A percentile compares a stretch with the other conserved stretches of the same genome.
Evolutionary conservation across 768 basidiomycete species (phyloP).

Genomic region (Rhodosporidiobolus odoratus): DNA sequence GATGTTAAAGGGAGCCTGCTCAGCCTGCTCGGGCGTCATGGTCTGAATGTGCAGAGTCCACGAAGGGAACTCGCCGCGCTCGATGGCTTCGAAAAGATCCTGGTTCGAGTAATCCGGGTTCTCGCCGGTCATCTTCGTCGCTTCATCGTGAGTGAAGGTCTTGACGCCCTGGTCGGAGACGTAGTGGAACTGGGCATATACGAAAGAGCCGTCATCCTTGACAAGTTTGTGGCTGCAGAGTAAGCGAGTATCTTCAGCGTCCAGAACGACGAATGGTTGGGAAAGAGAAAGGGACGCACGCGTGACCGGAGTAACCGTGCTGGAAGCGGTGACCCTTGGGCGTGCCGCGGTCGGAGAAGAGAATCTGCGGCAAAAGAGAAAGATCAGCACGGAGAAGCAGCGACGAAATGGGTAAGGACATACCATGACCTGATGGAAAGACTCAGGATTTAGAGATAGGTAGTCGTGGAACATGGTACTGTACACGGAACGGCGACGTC

Average conservation of each 20-base stretch:
- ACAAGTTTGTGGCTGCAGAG: not conserved
- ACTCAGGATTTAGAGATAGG: slow-evolving; percentile 47
- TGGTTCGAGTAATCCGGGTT: slow-evolving; percentile 50
- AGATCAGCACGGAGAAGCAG: not conserved
- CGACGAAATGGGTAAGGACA: not conserved
- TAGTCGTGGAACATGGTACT: slow-evolving; percentile 58
- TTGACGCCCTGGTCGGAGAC: slow-evolving; percentile 48
- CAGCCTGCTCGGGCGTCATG: slow-evolving; percentile 87
- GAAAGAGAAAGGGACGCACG: not conserved
- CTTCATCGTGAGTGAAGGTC: slow-evolving; percentile 67
- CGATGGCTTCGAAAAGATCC: slow-evolving; percentile 51
- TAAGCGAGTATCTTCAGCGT: too few species aligned
- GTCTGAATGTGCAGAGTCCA: slow-evolving; percentile 58
- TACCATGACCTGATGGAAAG: slow-evolving; percentile 50
- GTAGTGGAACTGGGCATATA: slow-evolving; percentile 47
- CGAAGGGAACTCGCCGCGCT: slow-evolving; percentile 47
- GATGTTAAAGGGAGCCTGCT: slow-evolving; percentile 75
- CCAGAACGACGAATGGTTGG: too few species aligned
- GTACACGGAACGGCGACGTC: too few species aligned
- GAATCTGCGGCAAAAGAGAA: slow-evolving; percentile 35
- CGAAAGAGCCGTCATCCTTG: slow-evolving; percentile 43
- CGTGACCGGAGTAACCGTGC: slow-evolving; percentile 75
- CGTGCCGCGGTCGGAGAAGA: slow-evolving; percentile 52
- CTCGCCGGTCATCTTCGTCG: slow-evolving; percentile 61
- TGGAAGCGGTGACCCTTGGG: slow-evolving; percentile 60